Conservation (phyloP, 441 rosid species). For the Pelargonium citronellum region DNA sequence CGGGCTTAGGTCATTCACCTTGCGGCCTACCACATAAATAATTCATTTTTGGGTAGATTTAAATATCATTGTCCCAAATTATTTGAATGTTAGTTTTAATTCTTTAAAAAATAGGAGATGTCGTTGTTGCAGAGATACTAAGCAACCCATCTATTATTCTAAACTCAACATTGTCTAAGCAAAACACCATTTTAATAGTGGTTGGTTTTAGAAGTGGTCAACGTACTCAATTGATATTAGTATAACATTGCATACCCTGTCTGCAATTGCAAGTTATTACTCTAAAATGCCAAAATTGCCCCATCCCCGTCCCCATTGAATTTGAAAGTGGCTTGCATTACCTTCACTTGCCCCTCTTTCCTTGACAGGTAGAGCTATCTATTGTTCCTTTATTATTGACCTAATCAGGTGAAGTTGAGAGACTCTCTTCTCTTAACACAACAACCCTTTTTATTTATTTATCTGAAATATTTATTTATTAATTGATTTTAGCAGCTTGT, state of each 20-base stretch:
- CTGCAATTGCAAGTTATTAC: slow-evolving; percentile 25
- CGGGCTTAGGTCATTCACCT: not conserved
- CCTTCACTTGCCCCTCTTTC: not conserved
- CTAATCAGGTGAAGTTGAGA: slow-evolving; percentile 37
- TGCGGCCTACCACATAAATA: not conserved
- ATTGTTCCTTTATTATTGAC: slow-evolving; percentile 28
- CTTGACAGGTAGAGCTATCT: slow-evolving; percentile 10
- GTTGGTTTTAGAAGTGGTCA: slow-evolving; percentile 42
- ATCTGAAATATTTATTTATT: too few species aligned
- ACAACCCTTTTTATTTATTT: too few species aligned
- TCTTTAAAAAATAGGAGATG: slow-evolving; percentile 22
- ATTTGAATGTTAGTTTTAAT: slow-evolving; percentile 1
- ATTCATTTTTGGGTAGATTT: not conserved
- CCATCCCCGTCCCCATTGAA: slow-evolving; percentile 10
- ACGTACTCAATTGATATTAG: slow-evolving; percentile 29
- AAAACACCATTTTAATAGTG: slow-evolving; percentile 22
- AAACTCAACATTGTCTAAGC: slow-evolving; percentile 32
- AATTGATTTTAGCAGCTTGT: too few species aligned
- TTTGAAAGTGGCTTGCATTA: slow-evolving; percentile 14
- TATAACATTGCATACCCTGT: slow-evolving; percentile 24
- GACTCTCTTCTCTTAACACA: too few species aligned
- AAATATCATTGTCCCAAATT: slow-evolving; percentile 1
- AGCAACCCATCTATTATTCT: slow-evolving; percentile 33
- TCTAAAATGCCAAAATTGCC: slow-evolving; percentile 27
- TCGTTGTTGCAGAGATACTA: slow-evolving; percentile 55